A percentile compares a stretch with the other conserved stretches of the same genome.
phyloP scores from a whole-genome alignment of 768 basidiomycete species.

The Mycena venus region DNA sequence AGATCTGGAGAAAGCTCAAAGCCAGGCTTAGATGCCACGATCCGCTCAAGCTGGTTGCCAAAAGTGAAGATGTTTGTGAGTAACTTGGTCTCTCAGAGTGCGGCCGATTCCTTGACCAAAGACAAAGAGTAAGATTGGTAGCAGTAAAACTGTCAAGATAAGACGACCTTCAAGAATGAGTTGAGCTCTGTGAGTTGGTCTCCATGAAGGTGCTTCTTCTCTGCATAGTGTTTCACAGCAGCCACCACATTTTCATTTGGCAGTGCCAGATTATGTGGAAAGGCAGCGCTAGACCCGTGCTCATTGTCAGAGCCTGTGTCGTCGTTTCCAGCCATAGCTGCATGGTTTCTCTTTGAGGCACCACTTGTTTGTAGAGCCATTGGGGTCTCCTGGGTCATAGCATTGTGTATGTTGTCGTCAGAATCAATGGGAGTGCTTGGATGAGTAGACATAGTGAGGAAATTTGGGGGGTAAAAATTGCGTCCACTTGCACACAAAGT shows the following conservation, averaged over 20 bases:
- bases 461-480: background rate
- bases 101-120: constrained; percentile 7
- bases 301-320: background rate
- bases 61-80: background rate
- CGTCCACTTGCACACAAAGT: background rate
- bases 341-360: background rate
- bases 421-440: background rate
- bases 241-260: constrained; percentile 8
- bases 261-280: background rate
- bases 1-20: constrained; percentile 9
- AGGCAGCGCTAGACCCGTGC: background rate
- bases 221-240: background rate
- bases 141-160: background rate
- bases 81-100: background rate
- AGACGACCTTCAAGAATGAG: constrained; percentile 3
- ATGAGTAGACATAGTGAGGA: background rate
- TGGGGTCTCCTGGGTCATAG: background rate
- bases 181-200: constrained; percentile 15
- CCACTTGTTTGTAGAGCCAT: background rate
- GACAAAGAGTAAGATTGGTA: background rate
- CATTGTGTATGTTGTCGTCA: background rate
- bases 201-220: background rate
- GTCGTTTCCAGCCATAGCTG: background rate
- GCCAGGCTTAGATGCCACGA: background rate
- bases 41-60: constrained; percentile 1